Percentiles rank a stretch among this genome's conserved stretches.
These are phyloP conservation scores for Amanita brunnescens DNA, from an alignment of 768 basidiomycete species.

Conservation along the genomic window DNA sequence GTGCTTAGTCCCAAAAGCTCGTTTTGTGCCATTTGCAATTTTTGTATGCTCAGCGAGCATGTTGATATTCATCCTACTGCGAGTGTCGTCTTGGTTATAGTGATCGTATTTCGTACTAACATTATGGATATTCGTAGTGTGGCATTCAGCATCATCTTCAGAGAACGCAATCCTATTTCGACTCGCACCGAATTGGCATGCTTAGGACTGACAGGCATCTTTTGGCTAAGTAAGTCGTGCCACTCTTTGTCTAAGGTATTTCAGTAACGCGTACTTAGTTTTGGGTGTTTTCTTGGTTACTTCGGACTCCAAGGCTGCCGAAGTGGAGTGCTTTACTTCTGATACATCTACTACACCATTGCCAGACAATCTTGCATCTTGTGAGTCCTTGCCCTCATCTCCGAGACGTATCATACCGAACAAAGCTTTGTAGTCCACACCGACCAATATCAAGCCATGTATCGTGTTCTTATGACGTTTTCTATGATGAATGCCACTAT, in stretches of 20 bases:
- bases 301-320: slow-evolving; percentile 70
- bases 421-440: slow-evolving; percentile 52
- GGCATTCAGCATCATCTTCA: slow-evolving; percentile 53
- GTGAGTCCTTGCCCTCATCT: slow-evolving; percentile 33
- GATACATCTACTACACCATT: slow-evolving; percentile 37
- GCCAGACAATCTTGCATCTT: slow-evolving; percentile 51
- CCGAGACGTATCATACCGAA: slow-evolving; percentile 4
- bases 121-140: slow-evolving; percentile 32
- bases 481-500: slow-evolving; percentile 70
- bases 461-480: slow-evolving; percentile 74
- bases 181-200: slow-evolving; percentile 69
- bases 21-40: slow-evolving; percentile 80
- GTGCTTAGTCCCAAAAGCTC: slow-evolving; percentile 40
- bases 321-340: slow-evolving; percentile 75
- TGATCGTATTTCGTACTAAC: not conserved
- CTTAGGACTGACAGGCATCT: slow-evolving; percentile 60
- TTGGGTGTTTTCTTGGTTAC: slow-evolving; percentile 65
- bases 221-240: slow-evolving; percentile 62
- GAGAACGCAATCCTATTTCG: slow-evolving; percentile 67
- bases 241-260: not conserved
- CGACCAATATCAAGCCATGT: slow-evolving; percentile 84
- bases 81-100: slow-evolving; percentile 19
- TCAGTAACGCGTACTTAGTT: slow-evolving; percentile 34
- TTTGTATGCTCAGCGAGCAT: slow-evolving; percentile 70
- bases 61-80: slow-evolving; percentile 62